Percentiles rank a stretch among this genome's conserved stretches.
phyloP scores from a whole-genome alignment of 2,329 filamentous ascomycete genomes.

The Kalmusia sp. region DNA sequence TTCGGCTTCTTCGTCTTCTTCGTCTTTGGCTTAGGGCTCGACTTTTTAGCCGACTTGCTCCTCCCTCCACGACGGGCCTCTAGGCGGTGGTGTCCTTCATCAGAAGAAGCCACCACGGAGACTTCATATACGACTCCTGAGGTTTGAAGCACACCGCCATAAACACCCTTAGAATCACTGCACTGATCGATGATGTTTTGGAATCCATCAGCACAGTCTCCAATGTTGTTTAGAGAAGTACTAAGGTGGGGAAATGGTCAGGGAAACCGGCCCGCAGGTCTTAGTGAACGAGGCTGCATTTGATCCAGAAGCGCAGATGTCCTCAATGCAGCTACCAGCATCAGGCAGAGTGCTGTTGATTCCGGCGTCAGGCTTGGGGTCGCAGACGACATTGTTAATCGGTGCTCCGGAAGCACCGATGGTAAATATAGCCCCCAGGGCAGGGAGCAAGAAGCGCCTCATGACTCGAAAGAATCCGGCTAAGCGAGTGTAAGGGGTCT shows the following conservation, averaged over 20 bases:
- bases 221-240: neutral
- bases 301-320: neutral
- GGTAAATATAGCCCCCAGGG: neutral
- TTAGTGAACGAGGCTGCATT: neutral
- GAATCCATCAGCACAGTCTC: neutral
- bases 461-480: neutral
- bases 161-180: neutral
- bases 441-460: neutral
- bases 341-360: neutral
- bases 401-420: neutral
- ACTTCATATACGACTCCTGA: neutral
- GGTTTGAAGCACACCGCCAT: neutral
- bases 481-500: too few relatives aligned
- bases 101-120: neutral
- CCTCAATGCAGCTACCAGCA: neutral
- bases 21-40: neutral
- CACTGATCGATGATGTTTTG: neutral
- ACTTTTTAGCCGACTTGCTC: neutral
- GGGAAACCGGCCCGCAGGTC: neutral
- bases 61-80: neutral
- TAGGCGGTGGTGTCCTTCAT: neutral
- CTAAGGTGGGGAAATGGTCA: neutral
- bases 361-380: neutral
- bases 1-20: neutral
- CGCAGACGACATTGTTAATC: neutral